Conservation (phyloP, 306 rosid genomes). For the Pueraria montana region DNA sequence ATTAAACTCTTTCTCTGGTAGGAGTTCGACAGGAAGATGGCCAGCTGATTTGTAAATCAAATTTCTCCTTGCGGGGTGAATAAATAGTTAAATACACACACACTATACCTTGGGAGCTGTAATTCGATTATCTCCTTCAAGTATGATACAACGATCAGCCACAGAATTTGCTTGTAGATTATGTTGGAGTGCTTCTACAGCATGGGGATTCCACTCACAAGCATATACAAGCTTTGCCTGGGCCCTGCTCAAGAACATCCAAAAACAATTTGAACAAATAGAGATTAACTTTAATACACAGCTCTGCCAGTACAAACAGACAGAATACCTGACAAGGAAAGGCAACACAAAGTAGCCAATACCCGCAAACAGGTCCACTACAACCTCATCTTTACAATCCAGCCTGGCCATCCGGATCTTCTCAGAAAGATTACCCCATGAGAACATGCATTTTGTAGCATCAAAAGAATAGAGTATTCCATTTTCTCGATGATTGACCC, state of each 20-base stretch:
- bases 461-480: conserved; percentile 88
- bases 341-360: conserved; percentile 97
- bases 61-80: conserved; percentile 22
- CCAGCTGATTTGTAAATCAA: conserved; percentile 13
- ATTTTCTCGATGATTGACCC: conserved; percentile 95
- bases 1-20: neutral
- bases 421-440: conserved; percentile 99
- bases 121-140: conserved; percentile 86
- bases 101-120: conserved; percentile 82
- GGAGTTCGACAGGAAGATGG: neutral
- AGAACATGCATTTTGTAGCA: conserved; percentile 94
- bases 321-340: conserved; percentile 85
- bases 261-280: conserved; percentile 35
- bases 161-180: conserved; percentile 81
- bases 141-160: conserved; percentile 71
- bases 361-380: conserved; percentile 92
- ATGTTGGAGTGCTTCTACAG: conserved; percentile 77
- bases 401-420: conserved; percentile 81
- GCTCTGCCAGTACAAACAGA: neutral
- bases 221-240: conserved; percentile 86
- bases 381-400: conserved; percentile 74
- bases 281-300: conserved; percentile 28
- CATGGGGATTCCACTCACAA: conserved; percentile 97
- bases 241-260: conserved; percentile 73
- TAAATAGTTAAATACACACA: conserved; percentile 12